Evolutionary conservation across 164 flowering plant species (phyloP).

Genomic region (Platanus orientalis): DNA sequence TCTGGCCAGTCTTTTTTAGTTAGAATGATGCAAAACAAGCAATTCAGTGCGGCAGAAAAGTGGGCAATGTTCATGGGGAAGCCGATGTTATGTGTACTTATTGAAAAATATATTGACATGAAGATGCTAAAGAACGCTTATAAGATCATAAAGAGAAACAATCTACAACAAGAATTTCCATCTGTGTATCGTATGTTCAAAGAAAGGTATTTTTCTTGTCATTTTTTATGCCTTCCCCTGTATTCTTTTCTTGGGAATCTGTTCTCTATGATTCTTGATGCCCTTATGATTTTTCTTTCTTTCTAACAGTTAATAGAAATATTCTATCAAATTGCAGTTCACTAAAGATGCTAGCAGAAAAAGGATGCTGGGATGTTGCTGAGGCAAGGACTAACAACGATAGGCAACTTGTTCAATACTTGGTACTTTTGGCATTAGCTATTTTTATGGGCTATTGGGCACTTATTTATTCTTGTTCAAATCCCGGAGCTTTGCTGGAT

Average conservation of each 20-base stretch:
- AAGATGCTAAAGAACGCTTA: slow-evolving; percentile 61
- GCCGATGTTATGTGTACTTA: slow-evolving; percentile 62
- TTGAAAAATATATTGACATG: slow-evolving; percentile 54
- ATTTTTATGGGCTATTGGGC: background rate
- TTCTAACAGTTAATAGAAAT: background rate
- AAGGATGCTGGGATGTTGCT: slow-evolving; percentile 92
- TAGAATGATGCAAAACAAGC: slow-evolving; percentile 49
- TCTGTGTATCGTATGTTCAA: slow-evolving; percentile 57
- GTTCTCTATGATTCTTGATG: background rate
- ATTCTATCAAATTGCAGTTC: slow-evolving; percentile 42
- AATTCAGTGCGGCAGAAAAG: slow-evolving; percentile 83
- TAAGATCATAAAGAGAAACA: slow-evolving; percentile 61
- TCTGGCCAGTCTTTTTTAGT: slow-evolving; percentile 58
- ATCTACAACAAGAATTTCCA: slow-evolving; percentile 67
- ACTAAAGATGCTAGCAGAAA: slow-evolving; percentile 79
- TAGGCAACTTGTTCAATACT: slow-evolving; percentile 61
- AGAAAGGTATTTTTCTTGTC: slow-evolving; percentile 62
- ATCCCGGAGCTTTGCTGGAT: no score
- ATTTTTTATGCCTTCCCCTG: background rate
- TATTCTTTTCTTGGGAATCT: slow-evolving; percentile 1
- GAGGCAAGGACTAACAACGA: slow-evolving; percentile 59
- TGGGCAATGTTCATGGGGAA: slow-evolving; percentile 94
- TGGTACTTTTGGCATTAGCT: slow-evolving; percentile 35
- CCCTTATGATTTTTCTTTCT: slow-evolving; percentile 1
- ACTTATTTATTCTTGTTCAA: no score